Percentiles rank a stretch among this genome's conserved stretches.
Conservation (phyloP, 73 alveolate species). For the Paraurostyla sp. region DNA sequence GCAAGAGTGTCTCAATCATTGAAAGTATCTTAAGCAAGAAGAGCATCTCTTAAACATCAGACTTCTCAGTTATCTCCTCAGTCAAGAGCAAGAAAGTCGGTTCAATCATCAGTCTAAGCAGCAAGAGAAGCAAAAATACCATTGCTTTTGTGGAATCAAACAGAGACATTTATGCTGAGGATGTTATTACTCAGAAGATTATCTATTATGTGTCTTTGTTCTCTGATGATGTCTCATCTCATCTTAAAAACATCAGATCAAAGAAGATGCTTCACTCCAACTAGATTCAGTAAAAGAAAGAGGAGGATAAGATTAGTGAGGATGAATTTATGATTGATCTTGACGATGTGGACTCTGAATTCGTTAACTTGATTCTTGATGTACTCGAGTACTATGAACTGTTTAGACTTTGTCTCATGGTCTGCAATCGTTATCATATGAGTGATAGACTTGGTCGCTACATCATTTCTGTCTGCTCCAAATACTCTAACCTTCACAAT, state of each 20-base stretch:
- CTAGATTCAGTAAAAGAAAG: not conserved
- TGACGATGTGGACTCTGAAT: constrained; percentile 83
- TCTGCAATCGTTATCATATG: constrained; percentile 91
- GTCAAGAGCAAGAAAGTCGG: constrained; percentile 1
- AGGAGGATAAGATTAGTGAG: constrained; percentile 52
- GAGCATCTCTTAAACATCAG: constrained; percentile 26
- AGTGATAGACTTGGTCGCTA: constrained; percentile 88
- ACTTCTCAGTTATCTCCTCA: constrained; percentile 10
- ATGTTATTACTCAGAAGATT: constrained; percentile 83
- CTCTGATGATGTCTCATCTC: constrained; percentile 84
- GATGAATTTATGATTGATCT: constrained; percentile 81
- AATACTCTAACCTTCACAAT: constrained; percentile 80
- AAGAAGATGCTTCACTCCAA: constrained; percentile 70
- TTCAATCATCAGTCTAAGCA: constrained; percentile 15
- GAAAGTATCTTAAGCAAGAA: constrained; percentile 56
- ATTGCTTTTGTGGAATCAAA: constrained; percentile 72
- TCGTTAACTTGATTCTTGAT: constrained; percentile 84
- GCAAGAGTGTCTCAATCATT: constrained; percentile 50
- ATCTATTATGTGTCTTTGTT: constrained; percentile 88
- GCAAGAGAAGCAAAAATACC: not conserved
- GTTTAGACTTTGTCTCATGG: constrained; percentile 87
- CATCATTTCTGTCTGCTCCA: constrained; percentile 78
- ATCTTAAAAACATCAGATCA: constrained; percentile 74
- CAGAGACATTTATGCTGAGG: constrained; percentile 90
- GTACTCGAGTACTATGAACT: constrained; percentile 88